phyloP scores from a whole-genome alignment of 805 yeast genomes.

The Nakazawaea holstii region DNA sequence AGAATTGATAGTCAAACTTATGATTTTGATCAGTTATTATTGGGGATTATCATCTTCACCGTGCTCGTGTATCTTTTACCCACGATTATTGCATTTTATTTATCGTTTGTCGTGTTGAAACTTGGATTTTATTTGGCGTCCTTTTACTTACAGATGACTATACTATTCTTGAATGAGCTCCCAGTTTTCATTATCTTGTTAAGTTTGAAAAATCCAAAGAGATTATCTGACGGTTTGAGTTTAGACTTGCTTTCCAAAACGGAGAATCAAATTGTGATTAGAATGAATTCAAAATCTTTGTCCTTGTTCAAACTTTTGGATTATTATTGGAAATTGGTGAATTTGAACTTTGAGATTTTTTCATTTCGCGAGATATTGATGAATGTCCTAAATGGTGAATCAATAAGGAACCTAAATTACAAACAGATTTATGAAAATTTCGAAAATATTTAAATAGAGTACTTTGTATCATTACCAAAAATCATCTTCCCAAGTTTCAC shows the following conservation, averaged over 20 bases:
- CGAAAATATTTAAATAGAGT: neutral
- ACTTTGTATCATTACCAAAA: conserved; percentile 31
- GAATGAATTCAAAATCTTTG: conserved; percentile 21
- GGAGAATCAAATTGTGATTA: conserved; percentile 13
- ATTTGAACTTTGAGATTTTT: conserved; percentile 18
- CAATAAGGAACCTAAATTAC: neutral
- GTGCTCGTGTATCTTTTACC: conserved; percentile 76
- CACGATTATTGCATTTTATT: conserved; percentile 80
- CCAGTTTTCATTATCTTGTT: conserved; percentile 82
- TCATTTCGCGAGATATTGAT: neutral
- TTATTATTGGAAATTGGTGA: conserved; percentile 25
- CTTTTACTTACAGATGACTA: conserved; percentile 49
- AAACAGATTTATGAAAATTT: conserved; percentile 6
- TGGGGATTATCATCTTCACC: conserved; percentile 87
- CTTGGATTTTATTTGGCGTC: conserved; percentile 42
- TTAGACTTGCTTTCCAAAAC: conserved; percentile 20
- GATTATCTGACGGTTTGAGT: conserved; percentile 49
- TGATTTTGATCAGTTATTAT: conserved; percentile 77
- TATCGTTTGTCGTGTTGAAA: conserved; percentile 61
- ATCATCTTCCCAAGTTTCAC: conserved; percentile 54
- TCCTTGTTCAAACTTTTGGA: conserved; percentile 19
- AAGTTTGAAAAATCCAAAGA: conserved; percentile 70
- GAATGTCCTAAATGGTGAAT: conserved; percentile 3
- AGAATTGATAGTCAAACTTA: conserved; percentile 84
- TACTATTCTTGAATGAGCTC: conserved; percentile 71